These are phyloP conservation scores for Cytidiella melzeri DNA, from an alignment of 768 basidiomycete species.

Conservation along the genomic window DNA sequence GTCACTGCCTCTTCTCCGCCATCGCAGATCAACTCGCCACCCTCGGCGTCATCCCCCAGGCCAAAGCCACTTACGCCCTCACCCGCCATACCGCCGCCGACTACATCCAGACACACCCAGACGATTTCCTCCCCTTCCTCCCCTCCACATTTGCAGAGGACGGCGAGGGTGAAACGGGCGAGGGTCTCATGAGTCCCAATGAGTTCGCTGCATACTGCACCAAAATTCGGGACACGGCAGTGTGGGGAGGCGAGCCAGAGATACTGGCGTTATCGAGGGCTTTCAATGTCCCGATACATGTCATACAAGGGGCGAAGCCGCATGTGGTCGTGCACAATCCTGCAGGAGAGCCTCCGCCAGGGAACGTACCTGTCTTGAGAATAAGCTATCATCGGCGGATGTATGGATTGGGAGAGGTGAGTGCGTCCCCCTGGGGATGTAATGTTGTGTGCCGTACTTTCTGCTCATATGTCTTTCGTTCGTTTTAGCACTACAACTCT, in stretches of 20 bases:
- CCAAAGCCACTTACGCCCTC: slow-evolving; percentile 51
- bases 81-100: slow-evolving; percentile 67
- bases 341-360: slow-evolving; percentile 25
- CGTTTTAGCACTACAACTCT: slow-evolving; percentile 87
- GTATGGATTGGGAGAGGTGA: slow-evolving; percentile 94
- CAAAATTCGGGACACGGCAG: slow-evolving; percentile 73
- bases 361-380: slow-evolving; percentile 39
- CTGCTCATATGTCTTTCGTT: slow-evolving; percentile 5
- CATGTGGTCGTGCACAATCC: slow-evolving; percentile 82
- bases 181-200: slow-evolving; percentile 63
- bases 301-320: slow-evolving; percentile 80
- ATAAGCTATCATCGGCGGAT: slow-evolving; percentile 92
- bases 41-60: slow-evolving; percentile 57
- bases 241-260: slow-evolving; percentile 98
- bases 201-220: slow-evolving; percentile 73
- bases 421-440: slow-evolving; percentile 21
- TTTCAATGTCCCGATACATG: slow-evolving; percentile 82
- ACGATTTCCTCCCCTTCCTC: slow-evolving; percentile 92
- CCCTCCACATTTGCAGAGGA: slow-evolving; percentile 50
- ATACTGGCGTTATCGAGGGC: slow-evolving; percentile 82
- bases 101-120: slow-evolving; percentile 76
- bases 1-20: slow-evolving; percentile 93
- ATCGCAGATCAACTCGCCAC: slow-evolving; percentile 85
- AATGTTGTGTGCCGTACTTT: neutral
- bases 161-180: slow-evolving; percentile 56